phyloP scores from a whole-genome alignment of 1,284 basidiomycete genomes.

The Microbotryum silenes-acaulis region DNA sequence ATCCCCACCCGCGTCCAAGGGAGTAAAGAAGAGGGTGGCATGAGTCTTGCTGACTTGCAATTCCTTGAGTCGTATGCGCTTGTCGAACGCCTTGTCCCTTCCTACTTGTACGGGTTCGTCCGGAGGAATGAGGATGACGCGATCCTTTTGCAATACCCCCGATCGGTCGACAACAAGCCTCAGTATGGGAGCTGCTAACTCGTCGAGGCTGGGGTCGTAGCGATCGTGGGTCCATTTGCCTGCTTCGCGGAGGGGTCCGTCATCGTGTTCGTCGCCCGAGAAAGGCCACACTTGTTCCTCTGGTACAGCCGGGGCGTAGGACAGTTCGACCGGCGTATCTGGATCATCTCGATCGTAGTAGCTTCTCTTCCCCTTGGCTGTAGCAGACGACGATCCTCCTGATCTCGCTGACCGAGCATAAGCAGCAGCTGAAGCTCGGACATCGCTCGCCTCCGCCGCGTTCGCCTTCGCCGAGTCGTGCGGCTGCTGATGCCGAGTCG shows the following conservation, averaged over 20 bases:
- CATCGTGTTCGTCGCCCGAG: background rate
- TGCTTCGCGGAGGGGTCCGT: background rate
- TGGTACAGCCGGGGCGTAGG: background rate
- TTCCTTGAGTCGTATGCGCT: slow-evolving; percentile 20
- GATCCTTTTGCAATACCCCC: background rate
- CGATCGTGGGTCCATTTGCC: slow-evolving; percentile 1
- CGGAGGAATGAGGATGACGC: slow-evolving; percentile 20
- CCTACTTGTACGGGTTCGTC: slow-evolving; percentile 21
- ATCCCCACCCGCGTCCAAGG: background rate
- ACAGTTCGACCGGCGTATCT: too few species aligned
- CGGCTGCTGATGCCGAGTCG: background rate
- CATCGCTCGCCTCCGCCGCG: too few species aligned
- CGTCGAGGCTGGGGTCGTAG: slow-evolving; percentile 46
- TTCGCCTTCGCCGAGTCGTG: background rate
- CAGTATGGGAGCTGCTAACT: slow-evolving; percentile 16
- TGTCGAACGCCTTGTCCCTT: slow-evolving; percentile 22
- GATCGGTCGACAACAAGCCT: slow-evolving; percentile 21
- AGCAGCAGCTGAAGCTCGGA: too few species aligned
- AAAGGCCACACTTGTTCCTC: slow-evolving; percentile 24
- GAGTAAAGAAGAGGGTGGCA: slow-evolving; percentile 12
- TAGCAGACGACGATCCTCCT: too few species aligned
- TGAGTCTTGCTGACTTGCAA: slow-evolving; percentile 23
- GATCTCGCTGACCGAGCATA: too few species aligned
- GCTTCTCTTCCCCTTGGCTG: too few species aligned
- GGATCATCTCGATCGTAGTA: too few species aligned